These are phyloP conservation scores for Arthrocladium fulminans DNA, from an alignment of 2,329 filamentous ascomycete species.

Conservation along the genomic window DNA sequence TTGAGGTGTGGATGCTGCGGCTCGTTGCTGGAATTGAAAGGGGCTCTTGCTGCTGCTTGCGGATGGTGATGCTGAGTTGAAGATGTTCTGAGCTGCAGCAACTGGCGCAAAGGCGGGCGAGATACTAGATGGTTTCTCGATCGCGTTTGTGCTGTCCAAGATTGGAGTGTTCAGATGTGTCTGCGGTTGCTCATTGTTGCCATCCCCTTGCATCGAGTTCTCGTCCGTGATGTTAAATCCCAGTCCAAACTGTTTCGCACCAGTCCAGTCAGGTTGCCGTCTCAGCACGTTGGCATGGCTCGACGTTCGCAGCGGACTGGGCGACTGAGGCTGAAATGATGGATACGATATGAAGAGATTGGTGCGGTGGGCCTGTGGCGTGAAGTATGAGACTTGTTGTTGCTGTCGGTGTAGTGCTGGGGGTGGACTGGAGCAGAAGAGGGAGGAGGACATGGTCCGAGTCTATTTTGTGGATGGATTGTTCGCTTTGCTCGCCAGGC, in stretches of 20 bases:
- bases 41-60: conserved; percentile 14
- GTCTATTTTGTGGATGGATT: not conserved
- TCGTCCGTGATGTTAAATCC: conserved; percentile 1
- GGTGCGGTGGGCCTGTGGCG: conserved; percentile 34
- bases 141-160: not conserved
- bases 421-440: conserved; percentile 9
- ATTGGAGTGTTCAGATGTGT: not conserved
- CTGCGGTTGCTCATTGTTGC: not conserved
- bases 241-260: not conserved
- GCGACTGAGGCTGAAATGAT: conserved; percentile 11
- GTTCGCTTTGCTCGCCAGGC: not conserved
- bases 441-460: conserved; percentile 8
- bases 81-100: not conserved
- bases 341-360: conserved; percentile 29
- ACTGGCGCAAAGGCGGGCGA: not conserved
- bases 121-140: conserved; percentile 2
- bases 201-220: conserved; percentile 1
- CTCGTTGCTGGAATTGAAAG: conserved; percentile 17
- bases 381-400: conserved; percentile 7
- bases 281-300: conserved; percentile 21
- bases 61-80: conserved; percentile 19
- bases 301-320: conserved; percentile 20
- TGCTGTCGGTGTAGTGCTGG: not conserved
- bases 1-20: conserved; percentile 12
- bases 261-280: not conserved